Conservation (phyloP, 768 basidiomycete genomes). For the Rhodocollybia butyracea region DNA sequence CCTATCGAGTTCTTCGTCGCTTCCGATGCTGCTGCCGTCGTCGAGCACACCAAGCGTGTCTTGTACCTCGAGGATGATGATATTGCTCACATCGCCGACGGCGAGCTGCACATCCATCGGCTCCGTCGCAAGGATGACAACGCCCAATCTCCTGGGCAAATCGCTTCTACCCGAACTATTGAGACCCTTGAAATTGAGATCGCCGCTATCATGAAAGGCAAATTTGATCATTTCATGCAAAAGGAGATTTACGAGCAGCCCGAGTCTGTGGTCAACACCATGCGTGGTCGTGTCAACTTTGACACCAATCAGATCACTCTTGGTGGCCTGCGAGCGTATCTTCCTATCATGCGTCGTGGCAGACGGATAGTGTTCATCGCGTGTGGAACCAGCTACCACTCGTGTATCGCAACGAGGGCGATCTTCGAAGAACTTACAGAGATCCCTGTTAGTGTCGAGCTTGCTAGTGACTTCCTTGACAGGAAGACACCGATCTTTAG, state of each 20-base stretch:
- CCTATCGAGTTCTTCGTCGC: constrained; percentile 99
- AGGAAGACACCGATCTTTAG: constrained; percentile 99
- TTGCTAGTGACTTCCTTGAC: constrained; percentile 98
- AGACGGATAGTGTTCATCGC: constrained; percentile 95
- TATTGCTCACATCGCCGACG: constrained; percentile 95
- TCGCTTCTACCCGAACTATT: constrained; percentile 84
- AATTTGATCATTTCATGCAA: constrained; percentile 99
- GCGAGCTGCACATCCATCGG: constrained; percentile 98
- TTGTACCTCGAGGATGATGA: constrained; percentile 99
- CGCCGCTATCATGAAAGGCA: constrained; percentile 99
- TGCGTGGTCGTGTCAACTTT: constrained; percentile 99
- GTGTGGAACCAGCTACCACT: constrained; percentile 99
- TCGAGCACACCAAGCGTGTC: constrained; percentile 99
- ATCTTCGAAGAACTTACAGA: constrained; percentile 99
- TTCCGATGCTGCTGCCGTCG: constrained; percentile 92
- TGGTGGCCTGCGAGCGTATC: constrained; percentile 92
- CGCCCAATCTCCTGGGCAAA: constrained; percentile 52
- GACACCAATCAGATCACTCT: constrained; percentile 89
- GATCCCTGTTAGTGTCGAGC: constrained; percentile 95
- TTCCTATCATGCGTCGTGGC: constrained; percentile 93
- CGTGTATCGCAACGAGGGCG: constrained; percentile 91
- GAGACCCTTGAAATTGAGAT: constrained; percentile 98
- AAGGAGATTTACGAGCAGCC: constrained; percentile 99
- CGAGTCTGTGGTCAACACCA: constrained; percentile 99
- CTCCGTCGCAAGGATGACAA: constrained; percentile 86